Evolutionary conservation across 108 stramenopile species (phyloP).

Genomic region (Cyclotella atomus): DNA sequence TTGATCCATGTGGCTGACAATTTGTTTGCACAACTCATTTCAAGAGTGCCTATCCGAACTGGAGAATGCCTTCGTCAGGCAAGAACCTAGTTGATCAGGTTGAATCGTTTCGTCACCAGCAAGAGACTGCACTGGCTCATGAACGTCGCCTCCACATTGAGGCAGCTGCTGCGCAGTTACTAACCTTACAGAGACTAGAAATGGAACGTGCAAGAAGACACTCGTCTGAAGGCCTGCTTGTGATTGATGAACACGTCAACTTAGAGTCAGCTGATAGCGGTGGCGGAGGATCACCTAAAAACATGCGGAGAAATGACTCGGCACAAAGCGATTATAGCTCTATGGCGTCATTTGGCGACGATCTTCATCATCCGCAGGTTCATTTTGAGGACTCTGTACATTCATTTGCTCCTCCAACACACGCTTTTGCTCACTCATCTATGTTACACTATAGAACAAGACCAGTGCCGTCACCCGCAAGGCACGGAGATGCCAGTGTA

Average conservation of each 20-base stretch:
- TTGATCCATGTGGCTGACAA: no score
- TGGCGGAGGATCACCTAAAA: conserved; percentile 27
- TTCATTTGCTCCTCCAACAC: conserved; percentile 39
- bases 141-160: conserved; percentile 80
- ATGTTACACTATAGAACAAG: no score
- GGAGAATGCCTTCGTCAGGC: conserved; percentile 66
- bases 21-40: not conserved
- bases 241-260: conserved; percentile 39
- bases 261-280: conserved; percentile 43
- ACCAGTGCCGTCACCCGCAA: not conserved
- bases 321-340: conserved; percentile 20
- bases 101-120: conserved; percentile 57
- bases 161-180: conserved; percentile 79
- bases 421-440: conserved; percentile 45
- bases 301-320: conserved; percentile 14
- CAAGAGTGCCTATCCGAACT: conserved; percentile 62
- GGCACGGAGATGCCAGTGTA: conserved; percentile 32
- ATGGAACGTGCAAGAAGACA: conserved; percentile 36
- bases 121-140: conserved; percentile 54
- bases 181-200: conserved; percentile 69
- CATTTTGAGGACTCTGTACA: conserved; percentile 43
- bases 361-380: conserved; percentile 23
- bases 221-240: conserved; percentile 1
- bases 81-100: conserved; percentile 60
- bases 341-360: conserved; percentile 26